Evolutionary conservation across 306 rosid genomes (phyloP).

Genomic region (Ochetophila trinervis): DNA sequence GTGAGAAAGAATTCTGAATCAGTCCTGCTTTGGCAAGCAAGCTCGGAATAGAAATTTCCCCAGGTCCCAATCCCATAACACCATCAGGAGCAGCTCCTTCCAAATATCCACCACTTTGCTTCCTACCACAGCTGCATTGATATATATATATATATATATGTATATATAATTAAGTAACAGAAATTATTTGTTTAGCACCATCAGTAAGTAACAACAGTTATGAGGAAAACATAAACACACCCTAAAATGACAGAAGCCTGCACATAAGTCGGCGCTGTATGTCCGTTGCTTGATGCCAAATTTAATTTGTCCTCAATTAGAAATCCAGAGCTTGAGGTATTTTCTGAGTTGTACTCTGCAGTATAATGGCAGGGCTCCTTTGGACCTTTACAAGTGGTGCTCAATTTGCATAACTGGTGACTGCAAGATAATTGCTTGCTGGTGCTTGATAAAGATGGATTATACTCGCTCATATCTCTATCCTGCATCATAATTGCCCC

Average conservation of each 20-base stretch:
- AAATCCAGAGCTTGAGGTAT: conserved; percentile 71
- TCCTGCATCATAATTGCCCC: conserved; percentile 88
- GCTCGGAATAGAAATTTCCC: conserved; percentile 59
- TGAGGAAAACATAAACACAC: conserved; percentile 31
- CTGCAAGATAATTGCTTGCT: conserved; percentile 62
- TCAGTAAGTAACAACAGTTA: conserved; percentile 8
- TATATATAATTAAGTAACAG: background rate
- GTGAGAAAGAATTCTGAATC: conserved; percentile 47
- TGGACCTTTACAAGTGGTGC: conserved; percentile 49
- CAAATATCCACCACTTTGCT: conserved; percentile 55
- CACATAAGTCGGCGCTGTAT: conserved; percentile 34
- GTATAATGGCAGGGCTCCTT: conserved; percentile 58
- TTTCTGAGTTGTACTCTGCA: conserved; percentile 45
- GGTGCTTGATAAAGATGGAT: conserved; percentile 55
- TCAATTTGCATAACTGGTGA: conserved; percentile 56
- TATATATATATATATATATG: no score
- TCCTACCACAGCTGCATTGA: conserved; percentile 59
- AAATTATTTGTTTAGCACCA: conserved; percentile 1
- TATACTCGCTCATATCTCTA: conserved; percentile 71
- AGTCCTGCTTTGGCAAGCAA: conserved; percentile 60
- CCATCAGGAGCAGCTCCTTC: conserved; percentile 70
- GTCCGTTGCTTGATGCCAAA: conserved; percentile 39
- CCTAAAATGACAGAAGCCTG: conserved; percentile 70
- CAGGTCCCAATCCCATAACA: conserved; percentile 66
- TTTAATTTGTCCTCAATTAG: conserved; percentile 67